Evolutionary conservation across 257 asterid species (phyloP), one percentile per base, ranked within the genome.

Genomic region (Solanum clarkiae): DNA sequence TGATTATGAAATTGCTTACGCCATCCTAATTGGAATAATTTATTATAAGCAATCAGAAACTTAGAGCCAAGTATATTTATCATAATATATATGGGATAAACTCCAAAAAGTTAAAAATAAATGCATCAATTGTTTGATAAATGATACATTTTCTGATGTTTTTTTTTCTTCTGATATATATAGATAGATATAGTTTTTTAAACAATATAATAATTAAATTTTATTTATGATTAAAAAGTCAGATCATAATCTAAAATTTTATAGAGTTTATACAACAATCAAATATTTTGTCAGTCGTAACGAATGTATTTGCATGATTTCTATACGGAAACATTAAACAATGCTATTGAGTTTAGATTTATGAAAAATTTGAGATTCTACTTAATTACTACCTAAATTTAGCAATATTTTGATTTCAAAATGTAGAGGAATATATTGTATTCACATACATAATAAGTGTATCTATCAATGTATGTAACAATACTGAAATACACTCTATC

Each of bases 21-120:
- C 1, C 9, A 77, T 77, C 82, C 62, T 24, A 75, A 74, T 49
- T 77, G 10, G 45, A 51, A 77, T 77, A 16, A 24, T 77, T 49
- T 49, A 13, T 26, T 77, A 49, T 77, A 77, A 51, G 63, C 63
- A 49, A 77, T 49, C 62, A 77, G 10, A 44, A 24, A 51, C 22
- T 49, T 49, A 68, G 44, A 14, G 72, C 83, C 87, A 80, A 80
- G 77, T 54, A 70, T 60, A 32, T 32, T 60, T 26, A 82, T 54
- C n/a, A 18, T 29, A 29, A 29, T 29, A 29, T 12, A 51, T 29
- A 36, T 47, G 10, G 62, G 40, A 47, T 36, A 47, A 65, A 55
- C 17, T 12, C 1, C 14, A 22, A 26, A 65, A 24, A n/a, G 22
- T 20, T 4, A 57, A 20, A 20, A 8, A 10, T 8, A 2, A 26